These are phyloP conservation scores for Tricholoma bakamatsutake DNA, from an alignment of 768 basidiomycete species.

Conservation along the genomic window DNA sequence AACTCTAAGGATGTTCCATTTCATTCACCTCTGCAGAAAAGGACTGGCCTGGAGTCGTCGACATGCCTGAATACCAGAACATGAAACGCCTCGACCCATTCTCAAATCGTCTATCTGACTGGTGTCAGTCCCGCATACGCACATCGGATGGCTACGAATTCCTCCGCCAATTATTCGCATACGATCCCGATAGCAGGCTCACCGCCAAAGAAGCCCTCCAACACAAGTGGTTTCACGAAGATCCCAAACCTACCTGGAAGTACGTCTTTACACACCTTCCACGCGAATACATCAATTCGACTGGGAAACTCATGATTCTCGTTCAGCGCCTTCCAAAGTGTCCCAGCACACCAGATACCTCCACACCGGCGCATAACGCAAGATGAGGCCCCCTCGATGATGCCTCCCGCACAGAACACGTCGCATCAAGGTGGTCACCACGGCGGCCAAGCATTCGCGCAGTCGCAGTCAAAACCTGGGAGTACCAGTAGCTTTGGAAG, in stretches of 20 bases:
- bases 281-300: background rate
- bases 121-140: slow-evolving; percentile 68
- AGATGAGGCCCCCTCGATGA: slow-evolving; percentile 88
- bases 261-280: slow-evolving; percentile 31
- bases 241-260: slow-evolving; percentile 83
- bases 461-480: slow-evolving; percentile 52
- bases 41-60: slow-evolving; percentile 79
- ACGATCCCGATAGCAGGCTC: slow-evolving; percentile 84
- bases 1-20: background rate
- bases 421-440: slow-evolving; percentile 34
- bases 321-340: slow-evolving; percentile 66
- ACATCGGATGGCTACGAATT: slow-evolving; percentile 70
- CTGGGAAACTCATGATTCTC: background rate
- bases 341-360: slow-evolving; percentile 62
- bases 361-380: slow-evolving; percentile 87
- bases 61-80: slow-evolving; percentile 86
- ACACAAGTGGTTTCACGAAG: slow-evolving; percentile 92
- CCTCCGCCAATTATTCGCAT: slow-evolving; percentile 79
- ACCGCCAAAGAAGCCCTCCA: slow-evolving; percentile 76
- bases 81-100: slow-evolving; percentile 73
- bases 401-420: slow-evolving; percentile 49
- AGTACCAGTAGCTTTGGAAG: slow-evolving; percentile 63
- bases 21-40: slow-evolving; percentile 43
- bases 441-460: slow-evolving; percentile 34
- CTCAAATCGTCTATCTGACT: slow-evolving; percentile 60